phyloP scores from a whole-genome alignment of 169 alveolate genomes.

The Plasmodium vivax region DNA sequence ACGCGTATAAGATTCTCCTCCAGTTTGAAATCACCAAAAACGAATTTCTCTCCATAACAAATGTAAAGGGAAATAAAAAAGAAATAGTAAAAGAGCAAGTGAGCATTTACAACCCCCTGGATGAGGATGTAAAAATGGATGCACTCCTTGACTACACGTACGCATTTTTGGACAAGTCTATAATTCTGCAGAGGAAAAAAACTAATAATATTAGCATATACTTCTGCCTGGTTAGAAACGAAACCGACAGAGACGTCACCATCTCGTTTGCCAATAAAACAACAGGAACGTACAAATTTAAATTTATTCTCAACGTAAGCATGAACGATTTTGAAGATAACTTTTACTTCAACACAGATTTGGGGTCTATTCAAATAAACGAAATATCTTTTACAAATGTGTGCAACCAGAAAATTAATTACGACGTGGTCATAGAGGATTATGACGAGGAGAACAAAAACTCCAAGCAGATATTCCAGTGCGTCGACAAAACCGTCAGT shows the following conservation, averaged over 20 bases:
- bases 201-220: conserved; percentile 41
- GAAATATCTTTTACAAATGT: conserved; percentile 71
- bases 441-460: conserved; percentile 66
- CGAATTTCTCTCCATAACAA: conserved; percentile 25
- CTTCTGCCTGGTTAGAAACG: conserved; percentile 57
- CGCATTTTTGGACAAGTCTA: conserved; percentile 47
- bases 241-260: conserved; percentile 18
- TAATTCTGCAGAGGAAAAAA: conserved; percentile 45
- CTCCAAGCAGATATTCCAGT: conserved; percentile 47
- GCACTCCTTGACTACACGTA: conserved; percentile 51
- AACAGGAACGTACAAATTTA: conserved; percentile 48
- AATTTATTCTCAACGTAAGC: conserved; percentile 58
- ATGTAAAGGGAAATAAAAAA: conserved; percentile 41
- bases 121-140: conserved; percentile 64
- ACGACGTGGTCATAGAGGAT: conserved; percentile 72
- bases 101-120: conserved; percentile 52
- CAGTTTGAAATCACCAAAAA: conserved; percentile 54
- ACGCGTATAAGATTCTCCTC: conserved; percentile 49
- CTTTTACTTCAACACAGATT: conserved; percentile 68
- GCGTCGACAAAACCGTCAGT: conserved; percentile 43
- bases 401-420: conserved; percentile 70
- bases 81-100: conserved; percentile 51
- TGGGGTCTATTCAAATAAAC: conserved; percentile 63
- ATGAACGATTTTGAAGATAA: conserved; percentile 60
- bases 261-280: conserved; percentile 44